Evolutionary conservation across 2,329 filamentous ascomycete genomes (phyloP), one percentile per base, ranked within the genome.

Genomic region (Arthrinium puccinioides): DNA sequence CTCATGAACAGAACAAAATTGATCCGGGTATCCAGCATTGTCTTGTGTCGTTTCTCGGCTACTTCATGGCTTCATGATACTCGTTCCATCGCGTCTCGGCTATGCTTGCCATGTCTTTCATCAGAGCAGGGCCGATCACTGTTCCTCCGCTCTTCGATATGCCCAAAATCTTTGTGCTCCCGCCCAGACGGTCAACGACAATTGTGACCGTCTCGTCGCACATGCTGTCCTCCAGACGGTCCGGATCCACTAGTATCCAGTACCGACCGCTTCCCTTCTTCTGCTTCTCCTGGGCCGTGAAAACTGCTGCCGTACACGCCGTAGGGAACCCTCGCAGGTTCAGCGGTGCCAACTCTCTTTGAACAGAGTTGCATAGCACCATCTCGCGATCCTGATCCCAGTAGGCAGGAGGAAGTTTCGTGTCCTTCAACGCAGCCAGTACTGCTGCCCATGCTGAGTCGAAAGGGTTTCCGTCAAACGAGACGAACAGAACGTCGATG

Each of bases 401-500:
- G 59, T 77, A 78, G 11, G 89, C 87, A 35, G 67, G 67, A 0
- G 92, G 92, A 9, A 98, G 64, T 41, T 72, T 76, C 5, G 87
- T 90, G 58, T 92, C 78, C 37, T 69, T 71, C 41, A 98, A 65
- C 6, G 92, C 90, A 8, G 89, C 86, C 16, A 95, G 60, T 1
- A 94, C 72, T 10, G 87, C 81, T 1, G 83, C 75, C 89, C 90
- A 97, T 0, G 87, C 87, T 1, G 87, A 85, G 54, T 98, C 90
- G 47, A 97, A 89, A 2, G 87, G 78, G 52, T 92, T 94, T 6
- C 90, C 90, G 46, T 95, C 89, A 34, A 95, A 79, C 0, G 87
- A 94, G 48, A 98, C 82, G 63, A 95, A 92, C 54, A 96, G 76
- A n/a, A 96, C 72, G 55, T 97, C 90, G 47, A 98, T 85, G 61